Evolutionary conservation across 345 rosid species (phyloP), one percentile per base, ranked within the genome.

Genomic region (Populus davidiana): DNA sequence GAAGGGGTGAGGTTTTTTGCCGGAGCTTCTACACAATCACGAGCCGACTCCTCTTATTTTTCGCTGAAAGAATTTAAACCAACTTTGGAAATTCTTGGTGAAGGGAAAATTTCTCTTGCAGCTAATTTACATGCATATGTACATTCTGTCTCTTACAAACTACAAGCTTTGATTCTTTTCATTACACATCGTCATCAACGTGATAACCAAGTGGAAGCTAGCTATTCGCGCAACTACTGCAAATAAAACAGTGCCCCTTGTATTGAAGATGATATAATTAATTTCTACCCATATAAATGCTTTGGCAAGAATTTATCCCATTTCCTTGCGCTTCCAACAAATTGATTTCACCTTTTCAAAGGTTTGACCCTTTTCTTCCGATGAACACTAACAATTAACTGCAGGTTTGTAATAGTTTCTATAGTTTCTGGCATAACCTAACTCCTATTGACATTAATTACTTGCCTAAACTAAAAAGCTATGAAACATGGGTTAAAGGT

Each of bases 241-340:
- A 81, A 83, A 81, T 86, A 70, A 70, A 86, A 86, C 84, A 79
- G 85, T 77, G 71, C 5, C 23, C 59, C 61, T 27, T 10, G 6
- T 9, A 35, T 61, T 72, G 25, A 31, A 72, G 73, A 70, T 63
- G 69, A 67, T 67, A 35, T 66, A 77, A 81, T 84, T 20, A 72
- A 78, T 81, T 81, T 4, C 73, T 41, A 74, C 39, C 21, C 14
- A n/a, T n/a, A 59, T 20, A 8, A 29, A 43, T 78, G 47, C 71
- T 73, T 71, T 62, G 62, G 25, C 59, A 39, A 35, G 70, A 47
- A 77, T 56, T 79, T 66, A 50, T 13, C 14, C 77, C 84, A 14
- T 44, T 56, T 74, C 76, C 11, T 21, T 33, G 63, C 54, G 20
- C 80, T 83, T 81, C 78, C 81, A 85, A 73, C 78, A 73, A 66